phyloP scores from a whole-genome alignment of 345 rosid species.

The Camelina laxa region DNA sequence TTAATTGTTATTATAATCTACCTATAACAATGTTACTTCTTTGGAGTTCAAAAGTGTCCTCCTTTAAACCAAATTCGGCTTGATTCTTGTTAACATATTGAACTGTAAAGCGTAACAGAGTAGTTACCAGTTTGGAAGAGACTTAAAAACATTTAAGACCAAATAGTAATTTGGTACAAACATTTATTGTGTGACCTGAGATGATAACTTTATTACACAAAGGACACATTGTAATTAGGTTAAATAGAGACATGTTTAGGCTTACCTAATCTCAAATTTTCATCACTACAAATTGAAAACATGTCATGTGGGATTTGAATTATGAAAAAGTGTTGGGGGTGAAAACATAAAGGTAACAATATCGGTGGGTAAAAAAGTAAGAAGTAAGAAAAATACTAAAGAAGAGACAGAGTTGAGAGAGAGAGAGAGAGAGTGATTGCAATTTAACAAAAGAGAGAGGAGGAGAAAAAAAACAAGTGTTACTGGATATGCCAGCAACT shows the following conservation, averaged over 20 bases:
- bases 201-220: slow-evolving; percentile 21
- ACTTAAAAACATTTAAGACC: slow-evolving; percentile 26
- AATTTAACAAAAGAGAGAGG: slow-evolving; percentile 4
- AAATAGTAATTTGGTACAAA: slow-evolving; percentile 28
- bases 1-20: not conserved
- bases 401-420: not conserved
- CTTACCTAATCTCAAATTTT: slow-evolving; percentile 16
- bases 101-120: slow-evolving; percentile 38
- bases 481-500: slow-evolving; percentile 50
- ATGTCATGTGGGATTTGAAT: not conserved
- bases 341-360: slow-evolving; percentile 26
- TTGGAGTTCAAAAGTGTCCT: slow-evolving; percentile 27
- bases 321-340: not conserved
- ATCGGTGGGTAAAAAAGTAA: slow-evolving; percentile 13
- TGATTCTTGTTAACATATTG: slow-evolving; percentile 30
- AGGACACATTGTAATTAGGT: slow-evolving; percentile 23
- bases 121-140: slow-evolving; percentile 41
- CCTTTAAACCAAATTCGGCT: slow-evolving; percentile 35
- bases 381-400: not conserved
- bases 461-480: slow-evolving; percentile 43
- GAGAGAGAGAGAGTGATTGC: slow-evolving; percentile 6
- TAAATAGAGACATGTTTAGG: not conserved
- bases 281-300: slow-evolving; percentile 2
- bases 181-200: slow-evolving; percentile 34
- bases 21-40: slow-evolving; percentile 14